Evolutionary conservation across 306 rosid genomes (phyloP), one percentile per base, ranked within the genome.

Genomic region (Ochetophila trinervis): DNA sequence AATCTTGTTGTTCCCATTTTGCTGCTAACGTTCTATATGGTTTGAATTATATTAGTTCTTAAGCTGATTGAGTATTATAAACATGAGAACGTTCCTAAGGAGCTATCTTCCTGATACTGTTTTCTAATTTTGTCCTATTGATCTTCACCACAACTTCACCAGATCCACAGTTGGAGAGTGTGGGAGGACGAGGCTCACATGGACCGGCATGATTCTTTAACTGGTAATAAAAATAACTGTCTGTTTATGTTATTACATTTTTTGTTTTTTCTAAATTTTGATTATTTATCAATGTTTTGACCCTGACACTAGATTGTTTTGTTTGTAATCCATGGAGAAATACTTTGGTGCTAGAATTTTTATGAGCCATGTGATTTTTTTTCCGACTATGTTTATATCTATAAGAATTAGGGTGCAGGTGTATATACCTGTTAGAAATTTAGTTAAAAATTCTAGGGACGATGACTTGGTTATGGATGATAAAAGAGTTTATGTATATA

Each of bases 131-230:
- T n/a, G 49, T 42, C 23, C 40, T 65, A 54, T 37, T 60, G 72
- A 75, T 79, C 74, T 70, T 77, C 73, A 59, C 60, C 51, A 65
- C 63, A 60, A 60, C 80, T 63, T 72, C 63, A 70, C 66, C 97
- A 93, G 99, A 83, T 88, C 79, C 96, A 93, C 69, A 88, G 90
- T 76, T 93, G 99, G 99, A 86, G 99, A 81, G 81, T 19, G 57
- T 93, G 99, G 99, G 99, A 93, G 66, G 87, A 86, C 27, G 95
- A 84, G 76, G 97, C 97, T 74, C 97, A 75, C 66, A 67, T 82
- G 93, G 97, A 86, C 75, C 79, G 56, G 60, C 88, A 78, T 68
- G 40, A 82, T 73, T 74, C 77, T 57, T 78, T 86, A 79, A 55
- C 68, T 22, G 87, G 99, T 93, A 77, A 35, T 30, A 6, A 62